Base-by-base conservation (phyloP, 768 basidiomycete species). In the Candolleomyces aberdarensis region DNA sequence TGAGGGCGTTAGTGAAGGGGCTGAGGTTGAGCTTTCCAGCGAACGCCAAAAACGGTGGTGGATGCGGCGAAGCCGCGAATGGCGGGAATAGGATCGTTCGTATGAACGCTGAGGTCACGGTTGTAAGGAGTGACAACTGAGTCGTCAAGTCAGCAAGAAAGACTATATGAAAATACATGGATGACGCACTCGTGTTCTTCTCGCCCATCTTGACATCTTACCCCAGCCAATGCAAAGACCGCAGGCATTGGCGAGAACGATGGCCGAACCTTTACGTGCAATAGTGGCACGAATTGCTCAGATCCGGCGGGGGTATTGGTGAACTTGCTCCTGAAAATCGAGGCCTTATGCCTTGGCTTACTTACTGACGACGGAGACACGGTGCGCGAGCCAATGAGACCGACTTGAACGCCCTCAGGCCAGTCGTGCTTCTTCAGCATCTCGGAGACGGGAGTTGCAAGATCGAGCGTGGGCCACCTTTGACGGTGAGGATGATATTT, bases 101-200 rank as follows among this genome's bases (percentile, higher is more conserved):
- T 26, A 72, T 97, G 94, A 60, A 96, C 97, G 66, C 97, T 98
- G 82, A 99, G 98, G 88, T 99, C 98, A 75, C 97, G 96, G 88
- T 99, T 99, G 86, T 99, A 98, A n/a, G 96, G 98, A 56, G 96
- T 96, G 77, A 99, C 93, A 82, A 98, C 92, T 94, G 22, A 44
- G 53, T 61, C 62, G 44, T 40, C 11, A 2, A 3, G 26, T 26
- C 26, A 26, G 26, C 26, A 26, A 26, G 26, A 26, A 3, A 26
- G 26, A 26, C 3, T 26, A 3, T 1, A 26, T 26, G 3, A 3
- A 3, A 26, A 3, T 26, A 26, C 26, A 26, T 2, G 26, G 26
- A 26, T 3, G 26, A 26, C 26, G 26, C 26, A 26, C 26, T 26
- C 26, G 26, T 26, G 26, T 26, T 26, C 26, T 26, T 26, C 26